A percentile compares a stretch with the other conserved stretches of the same genome.
phyloP scores from a whole-genome alignment of 129 eudicot genomes.

The Escallonia herrerae region DNA sequence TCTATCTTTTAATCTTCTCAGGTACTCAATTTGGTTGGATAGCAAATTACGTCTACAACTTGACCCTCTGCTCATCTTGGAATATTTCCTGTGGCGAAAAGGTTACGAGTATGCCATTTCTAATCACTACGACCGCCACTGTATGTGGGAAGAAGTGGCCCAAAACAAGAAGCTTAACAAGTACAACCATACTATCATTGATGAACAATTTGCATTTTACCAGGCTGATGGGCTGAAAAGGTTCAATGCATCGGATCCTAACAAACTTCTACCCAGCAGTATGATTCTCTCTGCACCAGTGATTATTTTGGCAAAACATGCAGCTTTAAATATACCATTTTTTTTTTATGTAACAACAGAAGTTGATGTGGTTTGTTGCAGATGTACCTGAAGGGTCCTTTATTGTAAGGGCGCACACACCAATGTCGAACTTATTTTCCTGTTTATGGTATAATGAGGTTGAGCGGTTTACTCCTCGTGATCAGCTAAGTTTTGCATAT shows the following conservation, averaged over 20 bases:
- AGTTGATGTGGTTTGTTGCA: constrained; percentile 21
- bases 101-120: constrained; percentile 92
- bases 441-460: constrained; percentile 99
- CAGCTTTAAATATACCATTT: not conserved
- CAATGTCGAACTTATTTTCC: constrained; percentile 96
- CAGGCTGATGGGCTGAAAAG: constrained; percentile 88
- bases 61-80: constrained; percentile 83
- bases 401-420: constrained; percentile 93
- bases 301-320: not conserved
- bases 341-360: not conserved
- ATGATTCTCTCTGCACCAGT: constrained; percentile 14
- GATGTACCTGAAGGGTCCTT: constrained; percentile 99
- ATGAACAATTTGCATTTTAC: constrained; percentile 81
- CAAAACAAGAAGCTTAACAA: constrained; percentile 96
- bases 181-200: constrained; percentile 82
- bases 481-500: constrained; percentile 97
- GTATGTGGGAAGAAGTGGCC: constrained; percentile 98
- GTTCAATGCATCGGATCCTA: constrained; percentile 71
- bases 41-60: constrained; percentile 95
- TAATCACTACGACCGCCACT: constrained; percentile 95
- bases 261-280: constrained; percentile 96
- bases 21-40: constrained; percentile 98
- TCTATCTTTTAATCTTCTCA: constrained; percentile 23
- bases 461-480: constrained; percentile 97
- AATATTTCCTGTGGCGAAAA: constrained; percentile 85